Evolutionary conservation across 2,329 filamentous ascomycete species (phyloP), one percentile per base, ranked within the genome.

Genomic region (Calonectria fujianensis): DNA sequence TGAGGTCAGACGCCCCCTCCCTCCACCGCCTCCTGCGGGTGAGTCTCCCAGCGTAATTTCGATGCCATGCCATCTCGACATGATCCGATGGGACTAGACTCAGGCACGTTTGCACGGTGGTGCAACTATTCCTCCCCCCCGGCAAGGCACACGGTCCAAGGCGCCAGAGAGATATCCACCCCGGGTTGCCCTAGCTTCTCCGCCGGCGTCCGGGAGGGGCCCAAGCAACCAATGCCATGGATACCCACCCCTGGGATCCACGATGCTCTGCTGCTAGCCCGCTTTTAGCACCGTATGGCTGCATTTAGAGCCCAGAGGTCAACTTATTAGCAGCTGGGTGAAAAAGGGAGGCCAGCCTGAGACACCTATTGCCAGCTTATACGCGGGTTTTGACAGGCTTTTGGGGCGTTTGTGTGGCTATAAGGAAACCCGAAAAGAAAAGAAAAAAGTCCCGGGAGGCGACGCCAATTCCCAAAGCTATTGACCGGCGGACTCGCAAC

Each of bases 171-270:
- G 27, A 39, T 35, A 37, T 32, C 51, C 45, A 52, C 57, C 45
- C 68, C 57, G 35, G 59, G n/a, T 48, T 61, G 29, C 27, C 45
- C 61, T 66, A 71, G 69, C 35, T 71, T 37, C 37, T 63, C 59
- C 51, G 61, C 59, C 51, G 14, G 50, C 27, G 59, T 65, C 69
- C 59, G 35, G 37, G 50, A 57, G 59, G 48, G 50, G 35, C 37
- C 59, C 69, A 57, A 65, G 59, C 69, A 65, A 13, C 59, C 57
- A 63, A 57, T 48, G 39, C 39, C 6, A 39, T 39, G 41, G 52
- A 20, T 39, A 59, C 51, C 66, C 39, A 52, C 52, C 35, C 50
- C 57, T 24, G 41, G 29, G 37, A 69, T 20, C 39, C 61, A 50
- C 27, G 27, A 54, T 65, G 52, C 50, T 29, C 54, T 61, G 35